phyloP scores from a whole-genome alignment of 108 stramenopile genomes.

The Fragilaria radians region DNA sequence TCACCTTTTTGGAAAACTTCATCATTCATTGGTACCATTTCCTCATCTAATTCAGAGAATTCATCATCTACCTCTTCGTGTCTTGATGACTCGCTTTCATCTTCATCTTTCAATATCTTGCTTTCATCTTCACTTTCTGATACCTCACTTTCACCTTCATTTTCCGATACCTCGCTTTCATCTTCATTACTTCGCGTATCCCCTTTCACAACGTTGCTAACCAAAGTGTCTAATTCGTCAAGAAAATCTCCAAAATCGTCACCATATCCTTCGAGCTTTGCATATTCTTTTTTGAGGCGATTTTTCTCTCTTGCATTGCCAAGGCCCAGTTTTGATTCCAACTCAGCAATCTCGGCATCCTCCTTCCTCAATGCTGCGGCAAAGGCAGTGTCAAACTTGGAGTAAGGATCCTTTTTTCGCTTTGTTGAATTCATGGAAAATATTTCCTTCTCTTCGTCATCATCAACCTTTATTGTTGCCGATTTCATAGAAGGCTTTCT shows the following conservation, averaged over 20 bases:
- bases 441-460: neutral
- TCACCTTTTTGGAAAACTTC: conserved; percentile 4
- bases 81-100: neutral
- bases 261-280: conserved; percentile 76
- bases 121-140: conserved; percentile 6
- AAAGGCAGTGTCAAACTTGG: conserved; percentile 45
- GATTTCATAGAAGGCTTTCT: neutral
- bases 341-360: conserved; percentile 74
- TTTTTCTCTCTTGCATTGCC: conserved; percentile 21
- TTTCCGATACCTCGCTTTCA: neutral
- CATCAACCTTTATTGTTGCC: conserved; percentile 1
- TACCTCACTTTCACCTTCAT: conserved; percentile 1
- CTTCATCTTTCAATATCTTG: neutral
- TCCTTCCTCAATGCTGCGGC: conserved; percentile 65
- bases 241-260: conserved; percentile 84
- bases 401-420: conserved; percentile 16
- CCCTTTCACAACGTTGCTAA: conserved; percentile 15
- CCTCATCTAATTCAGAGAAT: conserved; percentile 16
- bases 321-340: conserved; percentile 62
- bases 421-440: neutral
- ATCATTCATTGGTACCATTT: conserved; percentile 14
- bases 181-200: neutral
- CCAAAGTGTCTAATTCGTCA: conserved; percentile 62
- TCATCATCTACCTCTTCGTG: conserved; percentile 9
- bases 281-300: conserved; percentile 62